Evolutionary conservation across 768 basidiomycete species (phyloP).

Genomic region (Tulasnella sp.): DNA sequence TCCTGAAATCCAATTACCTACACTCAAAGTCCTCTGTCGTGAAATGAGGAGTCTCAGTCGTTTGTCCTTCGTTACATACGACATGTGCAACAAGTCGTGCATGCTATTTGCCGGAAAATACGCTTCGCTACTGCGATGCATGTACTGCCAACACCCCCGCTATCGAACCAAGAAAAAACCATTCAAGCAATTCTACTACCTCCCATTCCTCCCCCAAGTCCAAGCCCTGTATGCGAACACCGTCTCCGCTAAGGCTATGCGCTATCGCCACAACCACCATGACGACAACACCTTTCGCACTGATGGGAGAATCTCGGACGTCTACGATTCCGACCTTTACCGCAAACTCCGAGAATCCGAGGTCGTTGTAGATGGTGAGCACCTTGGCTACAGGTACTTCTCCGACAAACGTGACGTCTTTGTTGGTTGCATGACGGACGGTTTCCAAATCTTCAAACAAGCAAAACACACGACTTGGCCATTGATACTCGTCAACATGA

Average conservation of each 20-base stretch:
- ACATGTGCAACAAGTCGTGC: neutral
- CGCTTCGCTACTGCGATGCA: neutral
- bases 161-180: neutral
- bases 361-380: neutral
- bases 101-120: neutral
- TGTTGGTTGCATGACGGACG: slow-evolving; percentile 20
- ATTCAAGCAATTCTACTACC: neutral
- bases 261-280: neutral
- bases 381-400: neutral
- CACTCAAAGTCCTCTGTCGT: neutral
- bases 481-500: slow-evolving; percentile 33
- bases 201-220: neutral
- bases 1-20: neutral
- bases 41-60: neutral
- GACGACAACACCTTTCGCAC: neutral
- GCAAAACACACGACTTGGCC: slow-evolving; percentile 30
- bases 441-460: slow-evolving; percentile 31
- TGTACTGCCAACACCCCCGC: neutral
- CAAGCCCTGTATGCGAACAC: neutral
- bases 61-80: neutral
- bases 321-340: neutral
- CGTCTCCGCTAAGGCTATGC: neutral
- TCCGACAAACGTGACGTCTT: neutral
- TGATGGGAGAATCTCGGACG: neutral
- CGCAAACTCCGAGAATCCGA: neutral